These are phyloP conservation scores for Trametes sanguinea DNA, from an alignment of 768 basidiomycete genomes.

Conservation along the genomic window DNA sequence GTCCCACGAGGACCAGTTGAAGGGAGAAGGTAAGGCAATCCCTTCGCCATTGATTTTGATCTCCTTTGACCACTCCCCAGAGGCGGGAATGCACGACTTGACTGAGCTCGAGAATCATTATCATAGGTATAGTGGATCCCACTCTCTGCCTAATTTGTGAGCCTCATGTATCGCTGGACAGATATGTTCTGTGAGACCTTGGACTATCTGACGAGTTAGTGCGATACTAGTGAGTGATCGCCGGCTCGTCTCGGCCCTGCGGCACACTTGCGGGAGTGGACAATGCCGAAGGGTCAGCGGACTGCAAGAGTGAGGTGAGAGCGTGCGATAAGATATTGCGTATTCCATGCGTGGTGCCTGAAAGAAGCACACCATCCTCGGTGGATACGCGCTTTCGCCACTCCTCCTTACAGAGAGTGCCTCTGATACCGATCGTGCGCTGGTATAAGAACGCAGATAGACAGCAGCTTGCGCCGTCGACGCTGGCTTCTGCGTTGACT, in stretches of 20 bases:
- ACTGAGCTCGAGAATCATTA: conserved; percentile 24
- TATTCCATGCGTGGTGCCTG: conserved; percentile 14
- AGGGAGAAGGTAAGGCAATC: conserved; percentile 17
- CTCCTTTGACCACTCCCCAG: neutral
- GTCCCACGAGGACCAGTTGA: conserved; percentile 22
- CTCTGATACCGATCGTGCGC: neutral
- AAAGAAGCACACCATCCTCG: conserved; percentile 14
- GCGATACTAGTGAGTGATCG: too few relatives aligned
- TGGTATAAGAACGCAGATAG: neutral
- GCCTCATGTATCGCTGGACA: too few relatives aligned
- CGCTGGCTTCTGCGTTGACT: neutral
- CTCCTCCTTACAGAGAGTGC: neutral
- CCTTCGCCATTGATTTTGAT: too few relatives aligned
- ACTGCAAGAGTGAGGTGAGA: neutral
- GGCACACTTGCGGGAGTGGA: too few relatives aligned
- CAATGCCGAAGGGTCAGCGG: too few relatives aligned
- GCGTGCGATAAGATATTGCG: conserved; percentile 12
- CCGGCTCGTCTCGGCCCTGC: too few relatives aligned
- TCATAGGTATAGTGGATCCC: conserved; percentile 8
- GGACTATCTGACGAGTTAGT: too few relatives aligned
- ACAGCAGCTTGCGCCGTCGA: neutral
- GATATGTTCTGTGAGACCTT: too few relatives aligned
- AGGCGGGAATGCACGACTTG: conserved; percentile 27
- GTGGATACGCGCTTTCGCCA: neutral
- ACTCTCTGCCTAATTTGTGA: too few relatives aligned